These are phyloP conservation scores for Aphanomyces cochlioides DNA, from an alignment of 352 stramenopile genomes.

Conservation along the genomic window DNA sequence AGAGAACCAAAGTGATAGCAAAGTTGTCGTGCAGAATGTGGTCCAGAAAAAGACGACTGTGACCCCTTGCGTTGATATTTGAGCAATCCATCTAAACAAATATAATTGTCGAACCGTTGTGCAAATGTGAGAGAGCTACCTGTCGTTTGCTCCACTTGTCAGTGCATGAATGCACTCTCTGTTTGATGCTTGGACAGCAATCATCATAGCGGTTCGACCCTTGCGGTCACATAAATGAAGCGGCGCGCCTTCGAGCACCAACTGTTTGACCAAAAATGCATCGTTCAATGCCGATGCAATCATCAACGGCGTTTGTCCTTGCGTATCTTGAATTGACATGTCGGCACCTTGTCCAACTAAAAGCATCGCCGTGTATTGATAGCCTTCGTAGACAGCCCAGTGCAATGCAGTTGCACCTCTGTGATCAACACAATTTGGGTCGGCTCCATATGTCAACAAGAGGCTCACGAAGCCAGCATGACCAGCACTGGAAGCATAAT, in stretches of 20 bases:
- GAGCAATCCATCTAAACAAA: slow-evolving; percentile 39
- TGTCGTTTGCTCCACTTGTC: slow-evolving; percentile 62
- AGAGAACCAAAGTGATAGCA: slow-evolving; percentile 52
- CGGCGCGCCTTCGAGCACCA: slow-evolving; percentile 74
- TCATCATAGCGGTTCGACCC: slow-evolving; percentile 66
- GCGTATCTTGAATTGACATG: slow-evolving; percentile 54
- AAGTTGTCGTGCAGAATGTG: slow-evolving; percentile 49
- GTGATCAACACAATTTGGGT: slow-evolving; percentile 67
- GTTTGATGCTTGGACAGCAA: slow-evolving; percentile 63
- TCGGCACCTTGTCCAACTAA: slow-evolving; percentile 48
- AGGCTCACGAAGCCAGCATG: slow-evolving; percentile 72
- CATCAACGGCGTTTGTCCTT: slow-evolving; percentile 77
- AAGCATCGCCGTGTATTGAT: slow-evolving; percentile 77
- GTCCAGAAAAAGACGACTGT: slow-evolving; percentile 70
- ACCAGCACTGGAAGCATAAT: slow-evolving; percentile 75
- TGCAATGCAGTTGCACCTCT: slow-evolving; percentile 70
- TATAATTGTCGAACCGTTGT: not conserved
- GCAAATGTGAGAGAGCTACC: slow-evolving; percentile 32
- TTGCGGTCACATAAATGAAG: slow-evolving; percentile 62
- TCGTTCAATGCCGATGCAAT: slow-evolving; percentile 75
- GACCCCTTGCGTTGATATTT: slow-evolving; percentile 53
- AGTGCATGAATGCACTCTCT: slow-evolving; percentile 62
- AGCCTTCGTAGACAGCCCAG: slow-evolving; percentile 81
- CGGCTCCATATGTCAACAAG: slow-evolving; percentile 47
- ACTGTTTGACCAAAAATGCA: slow-evolving; percentile 75